Evolutionary conservation across 2,329 filamentous ascomycete genomes (phyloP).

Genomic region (Waltergamsia citrina): DNA sequence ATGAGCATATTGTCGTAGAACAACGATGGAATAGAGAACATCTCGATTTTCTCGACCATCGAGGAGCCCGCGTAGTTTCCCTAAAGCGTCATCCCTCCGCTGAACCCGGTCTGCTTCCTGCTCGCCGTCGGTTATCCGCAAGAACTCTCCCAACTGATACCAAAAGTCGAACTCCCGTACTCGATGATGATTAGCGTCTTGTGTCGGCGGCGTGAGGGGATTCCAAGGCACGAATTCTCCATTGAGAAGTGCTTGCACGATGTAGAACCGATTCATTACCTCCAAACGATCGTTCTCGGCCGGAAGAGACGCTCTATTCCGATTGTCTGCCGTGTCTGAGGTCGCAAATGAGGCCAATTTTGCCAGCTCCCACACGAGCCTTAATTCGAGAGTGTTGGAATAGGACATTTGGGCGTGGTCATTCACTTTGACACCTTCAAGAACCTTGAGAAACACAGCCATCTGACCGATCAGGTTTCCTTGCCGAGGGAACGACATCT

Average conservation of each 20-base stretch:
- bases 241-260: constrained; percentile 69
- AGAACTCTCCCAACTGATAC: constrained; percentile 62
- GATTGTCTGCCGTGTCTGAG: constrained; percentile 22
- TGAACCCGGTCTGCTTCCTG: background rate
- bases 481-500: constrained; percentile 39
- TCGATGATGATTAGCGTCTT: constrained; percentile 41
- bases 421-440: constrained; percentile 37
- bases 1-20: constrained; percentile 63
- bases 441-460: constrained; percentile 50
- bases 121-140: constrained; percentile 49
- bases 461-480: constrained; percentile 55
- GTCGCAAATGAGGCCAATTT: constrained; percentile 31
- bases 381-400: constrained; percentile 45
- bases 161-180: constrained; percentile 70
- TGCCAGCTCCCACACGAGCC: constrained; percentile 51
- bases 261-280: constrained; percentile 59
- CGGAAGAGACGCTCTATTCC: constrained; percentile 26
- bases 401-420: constrained; percentile 43
- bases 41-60: constrained; percentile 81
- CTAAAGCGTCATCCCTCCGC: constrained; percentile 47
- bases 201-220: constrained; percentile 40
- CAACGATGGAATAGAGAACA: constrained; percentile 79
- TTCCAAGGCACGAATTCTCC: constrained; percentile 56
- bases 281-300: constrained; percentile 51
- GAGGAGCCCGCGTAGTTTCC: constrained; percentile 58